A percentile compares a stretch with the other conserved stretches of the same genome.
Evolutionary conservation across 176 grass and related monocot species (phyloP).

Genomic region (Zizania latifolia): DNA sequence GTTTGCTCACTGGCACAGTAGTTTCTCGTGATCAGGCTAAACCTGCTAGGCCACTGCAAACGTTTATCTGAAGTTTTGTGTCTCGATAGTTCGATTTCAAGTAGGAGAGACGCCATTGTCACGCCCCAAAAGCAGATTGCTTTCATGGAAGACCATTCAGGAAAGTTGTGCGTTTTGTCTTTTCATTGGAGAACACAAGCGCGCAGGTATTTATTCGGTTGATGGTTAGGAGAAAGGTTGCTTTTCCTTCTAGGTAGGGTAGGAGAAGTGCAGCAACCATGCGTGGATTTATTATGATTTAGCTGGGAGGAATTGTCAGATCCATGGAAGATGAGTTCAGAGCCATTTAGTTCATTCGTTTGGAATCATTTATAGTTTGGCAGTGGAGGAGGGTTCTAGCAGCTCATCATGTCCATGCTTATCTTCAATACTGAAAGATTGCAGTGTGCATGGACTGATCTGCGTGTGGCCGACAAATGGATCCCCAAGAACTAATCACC

Average conservation of each 20-base stretch:
- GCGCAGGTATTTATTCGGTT: background rate
- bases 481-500: background rate
- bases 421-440: background rate
- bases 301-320: background rate
- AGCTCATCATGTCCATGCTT: background rate
- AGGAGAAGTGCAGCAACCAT: conserved; percentile 8
- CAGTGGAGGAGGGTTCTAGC: background rate
- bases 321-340: background rate
- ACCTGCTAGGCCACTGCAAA: background rate
- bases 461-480: background rate
- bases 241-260: conserved; percentile 45
- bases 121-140: conserved; percentile 27
- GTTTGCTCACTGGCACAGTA: background rate
- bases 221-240: conserved; percentile 48
- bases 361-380: background rate
- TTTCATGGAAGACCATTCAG: conserved; percentile 18
- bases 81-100: background rate
- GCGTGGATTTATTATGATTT: background rate
- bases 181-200: conserved; percentile 18
- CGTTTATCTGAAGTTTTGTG: background rate
- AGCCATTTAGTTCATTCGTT: background rate
- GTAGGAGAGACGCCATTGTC: conserved; percentile 41
- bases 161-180: conserved; percentile 26
- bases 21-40: background rate
- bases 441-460: background rate